Percentiles rank a stretch among this genome's conserved stretches.
Evolutionary conservation across 2,329 filamentous ascomycete genomes (phyloP).

Genomic region (Pochonia chlamydosporia): DNA sequence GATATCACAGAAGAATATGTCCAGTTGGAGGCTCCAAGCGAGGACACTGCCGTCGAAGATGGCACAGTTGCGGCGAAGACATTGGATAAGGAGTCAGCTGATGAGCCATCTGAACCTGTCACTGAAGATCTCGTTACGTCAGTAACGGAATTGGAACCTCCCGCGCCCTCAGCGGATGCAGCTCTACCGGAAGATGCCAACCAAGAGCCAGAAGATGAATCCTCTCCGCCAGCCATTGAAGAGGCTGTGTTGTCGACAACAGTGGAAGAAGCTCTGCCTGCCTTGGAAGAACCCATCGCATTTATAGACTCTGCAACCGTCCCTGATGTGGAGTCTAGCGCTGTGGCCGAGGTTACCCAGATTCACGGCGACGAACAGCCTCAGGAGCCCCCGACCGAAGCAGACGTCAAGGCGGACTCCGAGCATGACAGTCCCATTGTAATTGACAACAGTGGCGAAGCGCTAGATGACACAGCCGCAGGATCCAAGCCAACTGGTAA

Average conservation of each 20-base stretch:
- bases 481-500: neutral
- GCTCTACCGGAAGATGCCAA: neutral
- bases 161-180: too few relatives aligned
- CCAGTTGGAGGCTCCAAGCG: neutral
- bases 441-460: neutral
- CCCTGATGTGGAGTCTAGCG: too few relatives aligned
- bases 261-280: neutral
- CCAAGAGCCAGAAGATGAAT: neutral
- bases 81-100: too few relatives aligned
- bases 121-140: too few relatives aligned
- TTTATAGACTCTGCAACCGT: too few relatives aligned
- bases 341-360: too few relatives aligned
- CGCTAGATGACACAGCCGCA: neutral
- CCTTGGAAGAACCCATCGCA: neutral
- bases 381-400: neutral
- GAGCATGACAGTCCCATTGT: neutral
- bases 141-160: too few relatives aligned
- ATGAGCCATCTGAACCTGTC: too few relatives aligned
- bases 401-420: neutral
- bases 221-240: neutral
- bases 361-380: neutral
- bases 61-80: too few relatives aligned
- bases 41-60: neutral
- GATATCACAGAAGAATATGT: neutral
- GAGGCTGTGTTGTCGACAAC: neutral